Base-by-base conservation (phyloP, 1,284 basidiomycete genomes). In the Fomes fomentarius region DNA sequence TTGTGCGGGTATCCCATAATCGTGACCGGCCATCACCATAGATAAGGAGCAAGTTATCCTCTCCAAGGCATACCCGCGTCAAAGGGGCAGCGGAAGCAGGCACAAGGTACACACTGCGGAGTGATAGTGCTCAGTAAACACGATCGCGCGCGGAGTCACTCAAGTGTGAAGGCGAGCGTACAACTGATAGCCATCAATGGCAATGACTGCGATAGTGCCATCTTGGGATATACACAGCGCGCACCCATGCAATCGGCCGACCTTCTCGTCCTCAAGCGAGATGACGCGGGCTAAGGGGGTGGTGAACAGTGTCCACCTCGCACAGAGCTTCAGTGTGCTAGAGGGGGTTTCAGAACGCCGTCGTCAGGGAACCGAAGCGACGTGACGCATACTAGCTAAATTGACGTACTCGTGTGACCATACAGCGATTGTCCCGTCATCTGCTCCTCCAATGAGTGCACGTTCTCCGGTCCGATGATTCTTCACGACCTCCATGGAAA, bases 1-100 rank as follows among this genome's bases (percentile, higher is more conserved):
- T 82, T 0, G 87, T 89, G 54, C 85, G 82, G n/a, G 90, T 74
- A 67, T 97, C 92, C 94, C 96, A 99, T 1, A 96, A 73, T 26
- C 96, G 78, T 2, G 91, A 91, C 51, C 89, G 84, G 3, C 82
- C 83, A 59, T 93, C 87, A 2, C 78, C 77, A 67, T 97, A 98
- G 1, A 89, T 74, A 6, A 96, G 73, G 43, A 97, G 67, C 22
- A 98, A 72, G 60, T 93, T 87, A 51, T 90, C 80, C 14, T 79
- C 85, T 2, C 84, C 80, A 1, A 93, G 70, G 60, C 85, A 92
- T 21, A 96, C 71, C 31, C 79, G 74, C 17, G 76, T 73, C 11
- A 98, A 73, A 0, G 85, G 82, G 0, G 85, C 82, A 4, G 62
- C 63, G 28, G 63, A 69, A 12, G 65, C 69, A 28, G 94, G 93